These are phyloP conservation scores for Geotrichum candidum DNA, from an alignment of 1,139 yeast species.

Conservation along the genomic window DNA sequence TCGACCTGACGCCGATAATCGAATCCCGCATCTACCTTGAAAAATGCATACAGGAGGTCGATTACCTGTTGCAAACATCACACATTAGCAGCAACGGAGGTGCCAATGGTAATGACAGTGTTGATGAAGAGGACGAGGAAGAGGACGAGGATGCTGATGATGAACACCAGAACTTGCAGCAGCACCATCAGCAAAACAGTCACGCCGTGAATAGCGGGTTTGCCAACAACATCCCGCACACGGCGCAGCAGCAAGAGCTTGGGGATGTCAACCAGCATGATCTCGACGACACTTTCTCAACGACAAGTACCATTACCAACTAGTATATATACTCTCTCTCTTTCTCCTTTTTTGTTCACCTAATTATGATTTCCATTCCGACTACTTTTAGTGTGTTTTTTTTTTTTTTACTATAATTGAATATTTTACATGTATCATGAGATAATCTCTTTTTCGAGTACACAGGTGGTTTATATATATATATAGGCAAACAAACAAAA, in stretches of 20 bases:
- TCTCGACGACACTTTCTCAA: not conserved
- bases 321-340: not conserved
- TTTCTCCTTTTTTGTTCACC: not conserved
- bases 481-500: not conserved
- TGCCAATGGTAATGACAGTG: not conserved
- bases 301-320: not conserved
- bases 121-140: not conserved
- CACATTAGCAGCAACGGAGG: constrained; percentile 9
- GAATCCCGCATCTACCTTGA: constrained; percentile 33
- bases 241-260: not conserved
- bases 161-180: not conserved
- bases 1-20: constrained; percentile 30
- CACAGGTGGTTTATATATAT: not conserved
- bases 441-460: not conserved
- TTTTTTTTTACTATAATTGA: not conserved
- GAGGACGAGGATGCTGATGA: not conserved
- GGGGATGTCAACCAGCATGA: not conserved
- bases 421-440: not conserved
- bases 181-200: constrained; percentile 1
- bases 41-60: constrained; percentile 35
- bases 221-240: not conserved
- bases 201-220: constrained; percentile 3
- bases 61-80: constrained; percentile 32
- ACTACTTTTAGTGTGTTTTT: not conserved
- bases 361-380: not conserved